A percentile compares a stretch with the other conserved stretches of the same genome.
These are phyloP conservation scores for Arabis hirsuta DNA, from an alignment of 345 rosid species.

Conservation along the genomic window DNA sequence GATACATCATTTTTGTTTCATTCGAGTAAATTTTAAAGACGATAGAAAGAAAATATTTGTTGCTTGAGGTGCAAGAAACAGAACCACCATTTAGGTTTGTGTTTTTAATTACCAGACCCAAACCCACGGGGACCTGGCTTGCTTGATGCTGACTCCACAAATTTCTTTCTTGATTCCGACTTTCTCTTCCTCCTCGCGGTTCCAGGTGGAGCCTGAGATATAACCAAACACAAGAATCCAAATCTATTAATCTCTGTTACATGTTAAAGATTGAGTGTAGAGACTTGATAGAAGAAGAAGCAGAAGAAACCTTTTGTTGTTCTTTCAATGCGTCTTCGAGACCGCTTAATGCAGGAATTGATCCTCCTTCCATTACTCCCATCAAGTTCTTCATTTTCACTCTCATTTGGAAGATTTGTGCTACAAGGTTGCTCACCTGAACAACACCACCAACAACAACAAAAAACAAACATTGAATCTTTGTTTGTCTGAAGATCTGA, in stretches of 20 bases:
- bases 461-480: slow-evolving; percentile 3
- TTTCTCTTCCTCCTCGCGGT: slow-evolving; percentile 83
- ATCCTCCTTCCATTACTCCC: slow-evolving; percentile 94
- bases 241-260: slow-evolving; percentile 24
- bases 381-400: slow-evolving; percentile 93
- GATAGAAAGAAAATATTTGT: background rate
- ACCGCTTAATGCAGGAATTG: slow-evolving; percentile 86
- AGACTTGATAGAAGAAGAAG: slow-evolving; percentile 14
- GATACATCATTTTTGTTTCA: no score
- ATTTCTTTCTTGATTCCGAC: slow-evolving; percentile 66
- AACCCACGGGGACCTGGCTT: slow-evolving; percentile 84
- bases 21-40: no score
- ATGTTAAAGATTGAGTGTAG: background rate
- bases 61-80: background rate
- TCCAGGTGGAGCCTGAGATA: slow-evolving; percentile 79
- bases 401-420: slow-evolving; percentile 97
- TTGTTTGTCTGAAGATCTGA: slow-evolving; percentile 6
- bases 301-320: slow-evolving; percentile 70
- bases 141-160: slow-evolving; percentile 58
- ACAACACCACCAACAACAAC: slow-evolving; percentile 21
- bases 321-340: slow-evolving; percentile 85
- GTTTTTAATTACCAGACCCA: slow-evolving; percentile 57
- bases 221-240: slow-evolving; percentile 21
- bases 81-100: background rate
- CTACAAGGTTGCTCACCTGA: slow-evolving; percentile 93